Base-by-base conservation (phyloP, 1,139 yeast genomes). In the Sugiyamaella grinbergsii region DNA sequence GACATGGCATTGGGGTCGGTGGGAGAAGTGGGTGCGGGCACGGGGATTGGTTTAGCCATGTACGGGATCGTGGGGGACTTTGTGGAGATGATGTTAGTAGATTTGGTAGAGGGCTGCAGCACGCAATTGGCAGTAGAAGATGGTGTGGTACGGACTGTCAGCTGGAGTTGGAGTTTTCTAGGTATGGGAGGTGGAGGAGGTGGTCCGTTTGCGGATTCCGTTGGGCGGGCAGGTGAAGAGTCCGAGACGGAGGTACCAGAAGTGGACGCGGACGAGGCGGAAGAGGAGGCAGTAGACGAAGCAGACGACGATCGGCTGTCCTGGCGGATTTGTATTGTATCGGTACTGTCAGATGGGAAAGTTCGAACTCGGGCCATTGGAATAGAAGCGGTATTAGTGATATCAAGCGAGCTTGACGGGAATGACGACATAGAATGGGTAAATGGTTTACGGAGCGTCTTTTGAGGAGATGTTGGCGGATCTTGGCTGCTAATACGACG, bases 151-250 rank as follows among this genome's bases (percentile, higher is more conserved):
- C 20, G 44, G n/a, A 8, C 16, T 7, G 44, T 28, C 4, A 33
- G 31, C 15, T 33, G 40, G 31, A 18, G 16, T 24, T 32, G 32
- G 24, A 48, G 38, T 29, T 48, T 53, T 37, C 54, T 46, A 13
- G 55, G 53, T 2, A 50, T 49, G 13, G 57, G 55, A n/a, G 56
- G 54, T n/a, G 53, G 52, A 22, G 51, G 53, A 13, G 51, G 51
- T 22, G 18, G 16, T 3, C 11, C 11, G 26, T 18, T 37, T 11
- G 15, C 10, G 15, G 43, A 28, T 5, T 18, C 32, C 2, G 7
- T 6, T 16, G 13, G 40, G 37, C 38, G n/a, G 11, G 36, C 18
- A 32, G 34, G 18, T 2, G 46, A 31, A n/a, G 40, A 36, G 13
- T 34, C 29, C 8, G n/a, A 11, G 7, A 36, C 6, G 8, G n/a